Evolutionary conservation across 768 basidiomycete species (phyloP), one percentile per base, ranked within the genome.

Genomic region (Leucogyrophana mollusca): DNA sequence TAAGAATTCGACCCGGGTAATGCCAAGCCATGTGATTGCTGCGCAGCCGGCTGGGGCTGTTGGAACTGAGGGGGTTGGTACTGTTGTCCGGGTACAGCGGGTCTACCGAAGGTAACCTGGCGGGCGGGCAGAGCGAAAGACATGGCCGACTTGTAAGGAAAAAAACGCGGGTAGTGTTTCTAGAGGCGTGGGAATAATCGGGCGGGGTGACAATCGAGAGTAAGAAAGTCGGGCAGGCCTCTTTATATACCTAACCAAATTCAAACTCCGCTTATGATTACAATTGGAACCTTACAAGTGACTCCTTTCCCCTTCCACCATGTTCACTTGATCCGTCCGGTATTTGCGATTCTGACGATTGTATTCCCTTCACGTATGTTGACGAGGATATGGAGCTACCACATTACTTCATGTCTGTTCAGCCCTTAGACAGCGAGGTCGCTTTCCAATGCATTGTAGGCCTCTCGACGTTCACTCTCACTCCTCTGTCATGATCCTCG

Each of bases 71-170:
- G 74, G 39, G 69, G 71, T 36, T 74, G 69, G 25, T 68, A 65
- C 45, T 70, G 73, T 59, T 72, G 70, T 30, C 52, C 46, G 8
- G 72, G 59, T 39, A 68, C 72, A 52, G 77, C 80, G 41, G 85
- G 69, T 48, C 87, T 80, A 45, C 83, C 85, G 59, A 90, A 87
- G 43, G 80, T 88, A 55, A 90, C 78, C 57, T 85, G 87, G 57
- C 87, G 87, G 50, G 87, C 79, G 52, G 87, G 86, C 44, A 90
- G 74, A 25, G 83, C 82, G 59, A 84, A 85, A 38, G 77, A 77
- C 76, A 77, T 76, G 22, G 23, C 37, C 33, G 27, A 24, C 27
- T 7, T 38, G 42, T 16, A 33, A 22, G 2, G 46, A 56, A n/a
- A n/a, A 51, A 45, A 37, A 21, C 16, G 6, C 20, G n/a, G 35